Percentiles rank a stretch among this genome's conserved stretches.
Conservation (phyloP, 495 filamentous ascomycete genomes). For the Tuber calosporum region DNA sequence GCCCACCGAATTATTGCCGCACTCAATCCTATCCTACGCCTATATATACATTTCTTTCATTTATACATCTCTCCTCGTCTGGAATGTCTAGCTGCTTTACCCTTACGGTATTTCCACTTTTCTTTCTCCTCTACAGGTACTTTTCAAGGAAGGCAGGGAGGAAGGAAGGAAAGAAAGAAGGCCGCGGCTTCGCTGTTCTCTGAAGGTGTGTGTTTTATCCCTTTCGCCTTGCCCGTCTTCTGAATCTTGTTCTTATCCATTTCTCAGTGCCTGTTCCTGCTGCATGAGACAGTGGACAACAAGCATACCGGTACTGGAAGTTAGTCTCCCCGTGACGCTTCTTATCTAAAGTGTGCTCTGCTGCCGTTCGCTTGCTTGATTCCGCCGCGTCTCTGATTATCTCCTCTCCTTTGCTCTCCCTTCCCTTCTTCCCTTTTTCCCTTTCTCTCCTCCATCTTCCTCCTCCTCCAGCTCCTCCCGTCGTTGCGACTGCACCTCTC, state of each 20-base stretch:
- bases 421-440: constrained; percentile 9
- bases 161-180: neutral
- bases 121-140: constrained; percentile 10
- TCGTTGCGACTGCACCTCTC: constrained; percentile 8
- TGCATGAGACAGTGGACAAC: neutral
- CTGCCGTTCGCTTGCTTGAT: neutral
- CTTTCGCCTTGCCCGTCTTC: neutral
- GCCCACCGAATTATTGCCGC: neutral
- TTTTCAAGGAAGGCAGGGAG: neutral
- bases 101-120: constrained; percentile 6
- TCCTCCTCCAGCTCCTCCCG: neutral
- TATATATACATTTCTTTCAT: neutral
- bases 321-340: neutral
- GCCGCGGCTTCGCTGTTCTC: neutral
- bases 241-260: neutral
- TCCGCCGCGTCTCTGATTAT: constrained; percentile 18
- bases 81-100: constrained; percentile 25
- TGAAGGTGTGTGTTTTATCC: neutral
- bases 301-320: neutral
- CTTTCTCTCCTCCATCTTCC: neutral
- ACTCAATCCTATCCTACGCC: neutral
- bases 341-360: constrained; percentile 1
- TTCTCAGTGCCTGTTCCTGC: neutral
- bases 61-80: neutral
- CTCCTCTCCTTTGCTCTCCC: constrained; percentile 7